Conservation (phyloP, 306 rosid genomes). For the Acmispon strigosus region DNA sequence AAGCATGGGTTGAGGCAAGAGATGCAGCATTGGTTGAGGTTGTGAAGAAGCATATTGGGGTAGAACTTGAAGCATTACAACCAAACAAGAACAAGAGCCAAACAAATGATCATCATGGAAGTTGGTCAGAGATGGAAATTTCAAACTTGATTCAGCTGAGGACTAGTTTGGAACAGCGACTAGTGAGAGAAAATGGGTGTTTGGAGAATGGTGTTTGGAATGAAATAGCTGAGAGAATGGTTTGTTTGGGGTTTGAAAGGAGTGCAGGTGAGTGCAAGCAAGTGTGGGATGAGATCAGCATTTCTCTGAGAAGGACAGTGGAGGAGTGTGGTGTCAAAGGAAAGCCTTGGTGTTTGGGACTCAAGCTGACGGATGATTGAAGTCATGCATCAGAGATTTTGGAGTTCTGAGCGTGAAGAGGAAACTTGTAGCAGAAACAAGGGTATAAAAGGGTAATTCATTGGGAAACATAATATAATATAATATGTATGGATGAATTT, state of each 20-base stretch:
- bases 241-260: conserved; percentile 35
- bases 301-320: conserved; percentile 32
- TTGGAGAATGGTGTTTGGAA: conserved; percentile 31
- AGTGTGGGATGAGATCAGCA: conserved; percentile 41
- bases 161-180: conserved; percentile 27
- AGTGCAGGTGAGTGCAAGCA: conserved; percentile 34
- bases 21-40: conserved; percentile 56
- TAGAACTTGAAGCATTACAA: conserved; percentile 2
- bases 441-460: neutral
- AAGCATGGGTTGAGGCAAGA: conserved; percentile 63
- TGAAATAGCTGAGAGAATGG: conserved; percentile 37
- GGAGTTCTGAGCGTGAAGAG: conserved; percentile 15
- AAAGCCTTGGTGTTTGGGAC: conserved; percentile 47
- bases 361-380: conserved; percentile 44
- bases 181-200: conserved; percentile 30
- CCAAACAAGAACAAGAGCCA: conserved; percentile 7
- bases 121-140: conserved; percentile 42
- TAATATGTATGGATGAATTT: no score
- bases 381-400: conserved; percentile 14
- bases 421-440: conserved; percentile 35
- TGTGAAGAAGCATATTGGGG: conserved; percentile 35
- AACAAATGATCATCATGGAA: neutral
- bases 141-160: conserved; percentile 37
- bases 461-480: neutral
- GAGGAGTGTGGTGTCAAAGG: conserved; percentile 15